Evolutionary conservation across 1,284 basidiomycete genomes (phyloP).

Genomic region (Heterobasidion occidentale): DNA sequence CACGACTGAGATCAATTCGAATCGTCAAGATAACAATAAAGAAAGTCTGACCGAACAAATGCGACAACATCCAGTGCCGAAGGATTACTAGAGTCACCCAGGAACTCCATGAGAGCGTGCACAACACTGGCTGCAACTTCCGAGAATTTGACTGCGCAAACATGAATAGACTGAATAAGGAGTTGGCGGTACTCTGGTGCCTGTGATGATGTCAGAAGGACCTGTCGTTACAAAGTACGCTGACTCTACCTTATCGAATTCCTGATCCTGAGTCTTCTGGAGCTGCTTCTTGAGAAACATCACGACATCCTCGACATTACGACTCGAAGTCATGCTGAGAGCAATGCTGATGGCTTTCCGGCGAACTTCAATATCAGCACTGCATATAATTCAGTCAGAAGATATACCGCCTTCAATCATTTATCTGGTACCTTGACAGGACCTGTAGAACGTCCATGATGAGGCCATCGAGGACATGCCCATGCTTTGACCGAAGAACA

Average conservation of each 20-base stretch:
- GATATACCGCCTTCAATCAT: background rate
- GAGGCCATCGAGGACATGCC: slow-evolving; percentile 85
- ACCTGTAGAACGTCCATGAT: slow-evolving; percentile 97
- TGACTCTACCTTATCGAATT: slow-evolving; percentile 70
- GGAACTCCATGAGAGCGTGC: slow-evolving; percentile 97
- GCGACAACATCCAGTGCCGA: slow-evolving; percentile 94
- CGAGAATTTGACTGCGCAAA: slow-evolving; percentile 96
- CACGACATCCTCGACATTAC: slow-evolving; percentile 98
- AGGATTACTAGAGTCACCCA: slow-evolving; percentile 93
- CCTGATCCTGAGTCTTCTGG: slow-evolving; percentile 82
- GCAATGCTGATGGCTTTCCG: slow-evolving; percentile 89
- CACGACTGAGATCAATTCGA: background rate
- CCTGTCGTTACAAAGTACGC: background rate
- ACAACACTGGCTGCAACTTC: slow-evolving; percentile 97
- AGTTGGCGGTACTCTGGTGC: slow-evolving; percentile 93
- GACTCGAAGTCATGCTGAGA: slow-evolving; percentile 88
- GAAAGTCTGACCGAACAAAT: slow-evolving; percentile 65
- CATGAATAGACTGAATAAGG: slow-evolving; percentile 95
- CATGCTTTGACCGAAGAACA: slow-evolving; percentile 77
- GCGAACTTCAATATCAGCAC: slow-evolving; percentile 95
- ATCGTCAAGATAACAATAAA: background rate
- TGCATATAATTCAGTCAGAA: slow-evolving; percentile 20
- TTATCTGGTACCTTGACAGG: slow-evolving; percentile 54
- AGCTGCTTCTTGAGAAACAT: slow-evolving; percentile 97
- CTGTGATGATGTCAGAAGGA: slow-evolving; percentile 29